phyloP scores from a whole-genome alignment of 495 filamentous ascomycete genomes.

The Terfezia boudieri region DNA sequence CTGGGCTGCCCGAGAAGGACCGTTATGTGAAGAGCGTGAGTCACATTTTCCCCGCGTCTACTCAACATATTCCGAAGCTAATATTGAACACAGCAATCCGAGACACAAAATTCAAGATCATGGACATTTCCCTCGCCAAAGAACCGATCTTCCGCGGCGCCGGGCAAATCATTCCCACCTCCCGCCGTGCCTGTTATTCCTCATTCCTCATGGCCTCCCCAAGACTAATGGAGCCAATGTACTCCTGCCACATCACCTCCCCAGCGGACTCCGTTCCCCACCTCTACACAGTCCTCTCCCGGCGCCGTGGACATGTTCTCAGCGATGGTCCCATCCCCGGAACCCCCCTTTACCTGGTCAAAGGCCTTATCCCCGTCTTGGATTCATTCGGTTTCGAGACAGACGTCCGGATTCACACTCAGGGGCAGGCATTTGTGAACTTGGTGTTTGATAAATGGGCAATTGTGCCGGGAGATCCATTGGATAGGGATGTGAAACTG shows the following conservation, averaged over 20 bases:
- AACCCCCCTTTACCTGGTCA: constrained; percentile 81
- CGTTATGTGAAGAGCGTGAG: constrained; percentile 94
- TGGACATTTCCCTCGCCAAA: constrained; percentile 63
- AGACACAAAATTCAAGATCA: constrained; percentile 87
- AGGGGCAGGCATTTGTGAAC: constrained; percentile 70
- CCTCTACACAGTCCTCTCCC: constrained; percentile 76
- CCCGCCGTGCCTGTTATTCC: constrained; percentile 73
- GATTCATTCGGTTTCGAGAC: constrained; percentile 97
- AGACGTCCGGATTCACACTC: constrained; percentile 84
- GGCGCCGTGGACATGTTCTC: constrained; percentile 77
- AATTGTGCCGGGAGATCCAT: constrained; percentile 82
- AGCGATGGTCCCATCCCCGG: constrained; percentile 83
- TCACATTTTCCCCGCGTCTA: constrained; percentile 17
- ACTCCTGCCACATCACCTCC: constrained; percentile 75
- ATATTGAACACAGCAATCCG: constrained; percentile 45
- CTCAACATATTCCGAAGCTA: neutral
- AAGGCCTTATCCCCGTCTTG: constrained; percentile 80
- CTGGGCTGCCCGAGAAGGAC: constrained; percentile 88
- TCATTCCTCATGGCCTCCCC: constrained; percentile 95
- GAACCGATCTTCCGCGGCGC: constrained; percentile 87
- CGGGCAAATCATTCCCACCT: constrained; percentile 90
- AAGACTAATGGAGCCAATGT: constrained; percentile 87
- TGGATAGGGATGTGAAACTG: constrained; percentile 66
- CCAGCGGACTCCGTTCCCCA: constrained; percentile 73
- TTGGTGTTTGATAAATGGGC: constrained; percentile 93